Base-by-base conservation (phyloP, 176 grass and related monocot genomes). In the Carex scoparia region DNA sequence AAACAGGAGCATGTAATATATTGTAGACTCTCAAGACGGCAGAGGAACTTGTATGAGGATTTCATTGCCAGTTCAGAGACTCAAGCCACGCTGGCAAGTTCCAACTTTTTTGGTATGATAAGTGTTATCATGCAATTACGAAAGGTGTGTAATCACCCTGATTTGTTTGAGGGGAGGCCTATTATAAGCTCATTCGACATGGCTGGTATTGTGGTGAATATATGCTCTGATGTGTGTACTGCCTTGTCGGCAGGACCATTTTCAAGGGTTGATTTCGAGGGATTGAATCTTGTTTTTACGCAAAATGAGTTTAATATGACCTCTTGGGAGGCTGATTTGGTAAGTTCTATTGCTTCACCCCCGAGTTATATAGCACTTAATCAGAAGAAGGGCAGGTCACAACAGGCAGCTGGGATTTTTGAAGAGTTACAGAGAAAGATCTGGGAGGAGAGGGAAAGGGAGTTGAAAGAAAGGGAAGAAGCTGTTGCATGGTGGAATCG, bases 141-240 rank as follows among this genome's bases (percentile, higher is more conserved):
- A 60, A 99, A 99, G 85, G 96, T 99, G 44, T 99, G 96, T 82
- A 99, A 99, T 57, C 96, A 99, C 93, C 96, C 96, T 19, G 96
- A 99, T 94, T 90, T 99, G 80, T 99, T 99, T 85, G 96, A 99
- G 93, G 96, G 96, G 51, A 89, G 93, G 31, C 93, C 96, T 78
- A 99, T 99, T 86, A 86, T 99, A 85, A 99, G 96, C 89, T 95
- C 96, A 75, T 99, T 95, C 88, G 96, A 99, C 81, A 99, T 99
- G 93, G 77, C 89, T 87, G 93, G 93, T 79, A 91, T 99, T 51
- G 92, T 92, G 79, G 81, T 88, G 90, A 89, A 94, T 46, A 65
- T 95, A 65, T 92, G 93, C 81, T 91, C 87, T 86, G 87, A 84
- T 84, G 91, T 99, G 76, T 94, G 96, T 84, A 89, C 89, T 84